Base-by-base conservation (phyloP, 306 rosid species). In the Heteromeles arbutifolia region DNA sequence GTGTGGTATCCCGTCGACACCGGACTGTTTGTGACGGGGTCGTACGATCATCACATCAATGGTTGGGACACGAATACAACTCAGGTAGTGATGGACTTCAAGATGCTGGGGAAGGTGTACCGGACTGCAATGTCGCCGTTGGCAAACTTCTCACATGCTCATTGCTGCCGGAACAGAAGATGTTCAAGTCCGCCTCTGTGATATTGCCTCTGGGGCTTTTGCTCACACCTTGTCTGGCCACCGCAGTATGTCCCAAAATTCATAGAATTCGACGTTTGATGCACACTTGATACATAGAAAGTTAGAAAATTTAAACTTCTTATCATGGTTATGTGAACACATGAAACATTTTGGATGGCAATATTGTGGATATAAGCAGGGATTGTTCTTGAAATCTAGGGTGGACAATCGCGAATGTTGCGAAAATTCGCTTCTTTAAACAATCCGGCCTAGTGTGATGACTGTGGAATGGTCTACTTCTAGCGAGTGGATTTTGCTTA, bases 51-150 rank as follows among this genome's bases (percentile, higher is more conserved):
- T 75, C 90, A 79, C 75, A 80, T 95, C 57, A 95, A 92, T 82
- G 98, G 92, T 67, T 95, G 98, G 98, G 98, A 95, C 78, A 92
- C 97, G 66, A 95, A 90, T 78, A 92, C 97, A 70, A 90, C 92
- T 34, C 97, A 92, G 97, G 92, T 95, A 64, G 97, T 90, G 17
- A 75, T 84, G 81, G 88, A 89, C 84, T 95, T 95, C 68, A 87
- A 89, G 76, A 86, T 95, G 97, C 97, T 97, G 26, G 98, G 97
- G 21, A 92, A 95, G 90, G 97, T 95, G 25, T 90, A 95, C 77
- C 84, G 79, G 84, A 86, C 92, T 72, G 96, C 98, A 65, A 95
- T 95, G 97, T 95, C 98, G n/a, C 64, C 93, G 3, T n/a, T 92
- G 75, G 90, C 98, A 53, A 53, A 87, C 96, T 15, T 90, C 98